Evolutionary conservation across 371 early-diverging fungal genomes (phyloP).

Genomic region (Haplosporangium sp.): DNA sequence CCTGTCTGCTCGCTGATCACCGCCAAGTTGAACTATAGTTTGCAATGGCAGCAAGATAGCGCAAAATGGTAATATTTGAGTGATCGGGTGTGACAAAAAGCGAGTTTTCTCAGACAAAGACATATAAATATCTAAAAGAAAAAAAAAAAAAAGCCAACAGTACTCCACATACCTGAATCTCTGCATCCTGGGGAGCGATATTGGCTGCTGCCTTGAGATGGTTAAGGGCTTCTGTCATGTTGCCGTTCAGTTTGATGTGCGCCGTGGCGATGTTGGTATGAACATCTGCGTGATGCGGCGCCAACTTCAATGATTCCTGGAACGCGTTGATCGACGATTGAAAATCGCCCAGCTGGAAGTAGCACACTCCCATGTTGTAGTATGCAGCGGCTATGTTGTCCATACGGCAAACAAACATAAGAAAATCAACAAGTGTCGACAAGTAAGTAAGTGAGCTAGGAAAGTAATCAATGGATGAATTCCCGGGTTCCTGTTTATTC

Average conservation of each 20-base stretch:
- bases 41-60: not conserved
- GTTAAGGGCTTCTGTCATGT: constrained; percentile 65
- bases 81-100: not conserved
- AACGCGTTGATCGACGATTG: constrained; percentile 76
- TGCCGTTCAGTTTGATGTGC: constrained; percentile 72
- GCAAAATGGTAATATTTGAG: not conserved
- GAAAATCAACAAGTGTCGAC: not conserved
- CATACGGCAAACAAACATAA: too few relatives aligned
- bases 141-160: not conserved
- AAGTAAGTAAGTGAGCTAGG: not conserved
- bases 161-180: constrained; percentile 62
- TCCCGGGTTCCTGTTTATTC: not conserved
- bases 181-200: constrained; percentile 77
- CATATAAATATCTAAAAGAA: not conserved
- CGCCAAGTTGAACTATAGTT: constrained; percentile 74
- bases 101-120: not conserved
- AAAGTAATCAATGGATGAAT: not conserved
- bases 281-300: constrained; percentile 79
- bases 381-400: constrained; percentile 65
- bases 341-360: constrained; percentile 74
- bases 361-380: constrained; percentile 86
- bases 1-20: constrained; percentile 80
- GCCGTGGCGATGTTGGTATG: constrained; percentile 88
- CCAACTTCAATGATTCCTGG: constrained; percentile 72
- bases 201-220: constrained; percentile 79